phyloP scores from a whole-genome alignment of 192 early-diverging fungal species.

The Spinellus fusiger region DNA sequence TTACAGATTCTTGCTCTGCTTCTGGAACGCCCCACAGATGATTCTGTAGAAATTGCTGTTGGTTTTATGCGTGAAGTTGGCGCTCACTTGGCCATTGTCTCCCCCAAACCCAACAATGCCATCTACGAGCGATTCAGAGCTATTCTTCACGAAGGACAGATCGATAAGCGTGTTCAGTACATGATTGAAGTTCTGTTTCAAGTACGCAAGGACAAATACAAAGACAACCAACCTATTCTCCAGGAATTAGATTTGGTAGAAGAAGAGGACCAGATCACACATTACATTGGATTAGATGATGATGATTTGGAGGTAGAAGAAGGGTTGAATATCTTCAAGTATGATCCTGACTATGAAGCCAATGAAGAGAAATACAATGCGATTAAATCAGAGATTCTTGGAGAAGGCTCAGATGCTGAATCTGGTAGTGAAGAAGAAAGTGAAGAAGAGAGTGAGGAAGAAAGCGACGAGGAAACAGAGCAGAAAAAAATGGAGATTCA shows the following conservation, averaged over 20 bases:
- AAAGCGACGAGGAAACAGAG: slow-evolving; percentile 35
- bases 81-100: slow-evolving; percentile 72
- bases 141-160: slow-evolving; percentile 88
- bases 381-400: slow-evolving; percentile 85
- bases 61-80: slow-evolving; percentile 90
- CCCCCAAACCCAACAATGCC: slow-evolving; percentile 68
- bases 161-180: slow-evolving; percentile 93
- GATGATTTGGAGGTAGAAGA: slow-evolving; percentile 79
- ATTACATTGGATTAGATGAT: slow-evolving; percentile 77
- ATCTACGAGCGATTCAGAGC: slow-evolving; percentile 90
- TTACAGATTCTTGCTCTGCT: slow-evolving; percentile 81
- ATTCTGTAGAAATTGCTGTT: slow-evolving; percentile 94
- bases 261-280: slow-evolving; percentile 93
- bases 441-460: slow-evolving; percentile 31
- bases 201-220: slow-evolving; percentile 89
- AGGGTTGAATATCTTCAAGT: slow-evolving; percentile 77
- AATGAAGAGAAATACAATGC: slow-evolving; percentile 79
- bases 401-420: slow-evolving; percentile 56
- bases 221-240: slow-evolving; percentile 73
- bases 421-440: slow-evolving; percentile 43
- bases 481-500: slow-evolving; percentile 61
- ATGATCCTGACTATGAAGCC: slow-evolving; percentile 70
- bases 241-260: slow-evolving; percentile 86
- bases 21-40: slow-evolving; percentile 81
- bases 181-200: slow-evolving; percentile 98